Evolutionary conservation across 73 alveolate species (phyloP), one percentile per base, ranked within the genome.

Genomic region (Tetrahymena malaccensis): DNA sequence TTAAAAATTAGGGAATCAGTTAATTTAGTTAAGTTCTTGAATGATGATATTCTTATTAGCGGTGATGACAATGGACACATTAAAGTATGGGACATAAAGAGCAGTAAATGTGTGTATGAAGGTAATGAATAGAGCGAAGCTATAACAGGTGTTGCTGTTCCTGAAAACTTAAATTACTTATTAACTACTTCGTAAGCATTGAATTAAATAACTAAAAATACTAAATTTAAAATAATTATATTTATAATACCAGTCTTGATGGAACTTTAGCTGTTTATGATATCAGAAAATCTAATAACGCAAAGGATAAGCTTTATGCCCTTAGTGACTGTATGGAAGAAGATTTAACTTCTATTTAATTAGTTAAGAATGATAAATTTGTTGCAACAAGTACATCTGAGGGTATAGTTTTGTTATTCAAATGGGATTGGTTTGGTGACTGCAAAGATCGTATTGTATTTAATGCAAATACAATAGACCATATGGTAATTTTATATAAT

Each of bases 381-480:
- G 99, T 98, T 25, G 96, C 97, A 43, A 98, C 97, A 25, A 96
- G 99, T 3, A 94, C 99, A 8, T 97, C 98, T 25, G 99, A 98
- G 94, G 99, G 99, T 38, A 96, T 96, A 85, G 94, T 98, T 35
- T 93, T 96, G 27, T 95, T 98, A 55, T 98, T 98, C 97, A 96
- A 98, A 94, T 98, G 99, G 99, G 99, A 97, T 94, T 97, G 99
- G 98, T 98, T 97, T 94, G 99, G 99, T 1, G 99, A 98, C 95
- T 98, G 98, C 96, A 97, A 98, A 94, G 99, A 98, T 96, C 96
- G 99, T 83, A 97, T 98, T 16, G 95, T 94, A 35, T 99, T 99
- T 4, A 99, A 98, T 94, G 99, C 99, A 13, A 98, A 98, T 94
- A 97, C 99, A 10, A 98, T 98, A 43, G 98, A 98, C 96, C 56